These are phyloP conservation scores for Beauveria scarabaeidicola DNA, from an alignment of 2,329 filamentous ascomycete genomes.

Conservation along the genomic window DNA sequence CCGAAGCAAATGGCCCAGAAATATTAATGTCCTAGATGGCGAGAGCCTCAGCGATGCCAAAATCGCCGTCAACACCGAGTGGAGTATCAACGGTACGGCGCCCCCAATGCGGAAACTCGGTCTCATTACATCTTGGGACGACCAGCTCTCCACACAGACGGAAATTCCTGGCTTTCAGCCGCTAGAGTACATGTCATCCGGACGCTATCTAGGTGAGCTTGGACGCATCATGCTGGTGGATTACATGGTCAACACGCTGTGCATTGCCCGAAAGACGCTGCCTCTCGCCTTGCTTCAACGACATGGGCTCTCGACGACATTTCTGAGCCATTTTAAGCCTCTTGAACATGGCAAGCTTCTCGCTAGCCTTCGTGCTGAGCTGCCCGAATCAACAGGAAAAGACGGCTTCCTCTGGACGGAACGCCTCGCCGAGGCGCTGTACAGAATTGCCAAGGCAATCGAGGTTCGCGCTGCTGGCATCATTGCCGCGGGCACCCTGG, in stretches of 20 bases:
- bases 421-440: conserved; percentile 49
- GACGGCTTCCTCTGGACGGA: conserved; percentile 54
- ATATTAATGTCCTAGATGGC: conserved; percentile 39
- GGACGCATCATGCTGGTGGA: conserved; percentile 62
- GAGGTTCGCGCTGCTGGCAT: conserved; percentile 65
- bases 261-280: conserved; percentile 34
- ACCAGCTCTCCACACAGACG: conserved; percentile 54
- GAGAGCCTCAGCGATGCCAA: conserved; percentile 43
- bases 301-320: conserved; percentile 62
- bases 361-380: conserved; percentile 40
- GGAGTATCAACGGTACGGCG: conserved; percentile 71
- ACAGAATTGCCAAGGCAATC: conserved; percentile 60
- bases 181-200: conserved; percentile 77
- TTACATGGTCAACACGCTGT: conserved; percentile 42
- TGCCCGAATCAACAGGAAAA: conserved; percentile 38
- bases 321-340: conserved; percentile 61
- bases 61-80: conserved; percentile 76
- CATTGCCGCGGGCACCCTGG: conserved; percentile 63
- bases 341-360: conserved; percentile 35
- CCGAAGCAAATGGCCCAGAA: conserved; percentile 48
- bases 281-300: conserved; percentile 46
- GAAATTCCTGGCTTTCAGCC: conserved; percentile 71
- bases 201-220: conserved; percentile 69
- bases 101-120: conserved; percentile 53
- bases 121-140: conserved; percentile 65